These are phyloP conservation scores for Podospora sp. DNA, from an alignment of 495 filamentous ascomycete genomes.

Conservation along the genomic window DNA sequence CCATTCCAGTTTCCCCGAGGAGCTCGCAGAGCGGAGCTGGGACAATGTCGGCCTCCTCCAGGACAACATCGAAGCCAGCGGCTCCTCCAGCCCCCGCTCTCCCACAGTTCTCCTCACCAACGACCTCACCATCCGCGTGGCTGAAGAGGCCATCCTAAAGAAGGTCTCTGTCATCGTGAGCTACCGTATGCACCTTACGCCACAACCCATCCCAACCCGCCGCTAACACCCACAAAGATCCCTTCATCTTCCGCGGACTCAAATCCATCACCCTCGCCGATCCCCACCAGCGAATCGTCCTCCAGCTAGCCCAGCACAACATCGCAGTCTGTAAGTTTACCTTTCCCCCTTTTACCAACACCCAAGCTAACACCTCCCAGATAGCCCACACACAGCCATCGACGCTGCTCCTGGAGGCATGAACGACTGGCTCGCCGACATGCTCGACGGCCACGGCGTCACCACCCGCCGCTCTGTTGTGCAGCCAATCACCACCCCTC, in stretches of 20 bases:
- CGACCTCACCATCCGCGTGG: slow-evolving; percentile 87
- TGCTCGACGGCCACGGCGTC: slow-evolving; percentile 51
- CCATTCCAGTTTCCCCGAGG: slow-evolving; percentile 74
- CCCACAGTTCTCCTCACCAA: slow-evolving; percentile 76
- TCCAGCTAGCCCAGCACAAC: slow-evolving; percentile 81
- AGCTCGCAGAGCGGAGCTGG: slow-evolving; percentile 84
- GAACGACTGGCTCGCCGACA: slow-evolving; percentile 93
- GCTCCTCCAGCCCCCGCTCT: not conserved
- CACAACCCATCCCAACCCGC: slow-evolving; percentile 3
- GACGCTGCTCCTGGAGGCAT: slow-evolving; percentile 86
- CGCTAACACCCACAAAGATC: slow-evolving; percentile 60
- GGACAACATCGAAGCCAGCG: slow-evolving; percentile 33
- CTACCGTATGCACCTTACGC: slow-evolving; percentile 65
- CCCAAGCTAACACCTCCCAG: slow-evolving; percentile 13
- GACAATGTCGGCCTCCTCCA: slow-evolving; percentile 70
- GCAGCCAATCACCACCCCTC: slow-evolving; percentile 38
- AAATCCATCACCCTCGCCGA: slow-evolving; percentile 85
- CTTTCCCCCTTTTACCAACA: not conserved
- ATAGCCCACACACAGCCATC: slow-evolving; percentile 91
- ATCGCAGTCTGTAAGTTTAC: slow-evolving; percentile 71
- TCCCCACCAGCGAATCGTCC: slow-evolving; percentile 80
- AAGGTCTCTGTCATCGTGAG: slow-evolving; percentile 78
- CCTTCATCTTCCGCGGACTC: slow-evolving; percentile 90
- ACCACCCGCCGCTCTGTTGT: slow-evolving; percentile 38
- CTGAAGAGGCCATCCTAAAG: slow-evolving; percentile 81